phyloP scores from a whole-genome alignment of 192 early-diverging fungal species.

The Coemansia asiatica region DNA sequence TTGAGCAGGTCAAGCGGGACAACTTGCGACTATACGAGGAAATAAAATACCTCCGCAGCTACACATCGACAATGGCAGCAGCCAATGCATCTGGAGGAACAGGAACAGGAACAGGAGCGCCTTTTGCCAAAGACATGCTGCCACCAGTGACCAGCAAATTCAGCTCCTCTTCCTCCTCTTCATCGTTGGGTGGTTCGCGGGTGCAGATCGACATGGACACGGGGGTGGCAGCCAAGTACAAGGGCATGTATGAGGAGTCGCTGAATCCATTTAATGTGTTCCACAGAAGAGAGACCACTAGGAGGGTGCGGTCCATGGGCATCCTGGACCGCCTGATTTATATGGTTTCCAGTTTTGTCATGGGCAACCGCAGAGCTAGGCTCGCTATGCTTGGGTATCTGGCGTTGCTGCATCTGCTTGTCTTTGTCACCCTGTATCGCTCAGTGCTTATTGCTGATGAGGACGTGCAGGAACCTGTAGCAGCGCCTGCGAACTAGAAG shows the following conservation, averaged over 20 bases:
- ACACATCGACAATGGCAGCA: constrained; percentile 35
- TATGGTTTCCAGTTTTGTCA: constrained; percentile 43
- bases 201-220: constrained; percentile 26
- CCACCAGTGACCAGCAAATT: constrained; percentile 44
- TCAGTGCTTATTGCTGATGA: constrained; percentile 26
- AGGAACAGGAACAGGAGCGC: no score
- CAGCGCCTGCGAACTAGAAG: neutral
- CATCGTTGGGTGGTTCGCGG: neutral
- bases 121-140: no score
- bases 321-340: constrained; percentile 69
- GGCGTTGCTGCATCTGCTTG: constrained; percentile 72
- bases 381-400: constrained; percentile 21
- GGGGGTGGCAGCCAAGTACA: constrained; percentile 66
- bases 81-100: neutral
- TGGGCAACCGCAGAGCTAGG: constrained; percentile 31
- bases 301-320: constrained; percentile 72
- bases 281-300: constrained; percentile 68
- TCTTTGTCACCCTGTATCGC: constrained; percentile 69
- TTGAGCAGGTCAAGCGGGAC: constrained; percentile 72
- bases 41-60: constrained; percentile 82
- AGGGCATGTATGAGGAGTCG: constrained; percentile 78
- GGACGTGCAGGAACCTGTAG: constrained; percentile 3
- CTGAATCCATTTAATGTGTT: constrained; percentile 91
- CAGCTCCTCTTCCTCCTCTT: constrained; percentile 1
- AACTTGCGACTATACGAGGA: constrained; percentile 90